Evolutionary conservation across 352 stramenopile species (phyloP), one percentile per base, ranked within the genome.

Genomic region (Aphanomyces invadans): DNA sequence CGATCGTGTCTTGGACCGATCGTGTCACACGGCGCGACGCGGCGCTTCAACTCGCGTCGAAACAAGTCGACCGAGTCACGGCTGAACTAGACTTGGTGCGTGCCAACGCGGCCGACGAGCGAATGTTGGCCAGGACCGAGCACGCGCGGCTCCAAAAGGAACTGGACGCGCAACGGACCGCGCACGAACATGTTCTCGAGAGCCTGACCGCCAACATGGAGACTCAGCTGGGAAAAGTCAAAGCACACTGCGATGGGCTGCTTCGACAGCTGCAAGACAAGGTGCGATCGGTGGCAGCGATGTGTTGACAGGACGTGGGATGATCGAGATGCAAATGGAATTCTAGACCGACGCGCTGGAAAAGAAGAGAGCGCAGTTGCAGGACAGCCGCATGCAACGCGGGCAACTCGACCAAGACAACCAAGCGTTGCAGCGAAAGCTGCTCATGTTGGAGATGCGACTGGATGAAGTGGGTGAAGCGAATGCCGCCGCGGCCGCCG

Each of bases 181-280:
- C 83, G 15, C 80, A 90, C 52, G 78, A 90, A n/a, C 77, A 85
- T 56, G 79, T 84, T 26, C 65, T 91, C 4, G 77, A 88, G 61
- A 74, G 73, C 11, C 68, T 90, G 26, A 79, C 76, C 23, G 70
- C 32, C 54, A 87, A 86, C 46, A 82, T 83, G 57, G 82, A 93
- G 63, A 68, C 53, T 7, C 88, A 91, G 52, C 53, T 92, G 2
- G 73, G 73, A 21, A 76, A 88, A 60, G 67, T 88, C 0, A 87
- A 72, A 45, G 71, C 73, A 29, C 80, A 91, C 39, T 90, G 80
- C 53, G 82, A 90, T 63, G 79, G 70, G 28, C 79, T 90, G 71
- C 75, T 76, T 3, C 80, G 88, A 60, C 76, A 87, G 17, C 83
- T 90, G 76, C 90, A 84, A 73, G 89, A 92, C 55, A 86, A 88